phyloP scores from a whole-genome alignment of 768 basidiomycete genomes.

The Ramaria rubella region DNA sequence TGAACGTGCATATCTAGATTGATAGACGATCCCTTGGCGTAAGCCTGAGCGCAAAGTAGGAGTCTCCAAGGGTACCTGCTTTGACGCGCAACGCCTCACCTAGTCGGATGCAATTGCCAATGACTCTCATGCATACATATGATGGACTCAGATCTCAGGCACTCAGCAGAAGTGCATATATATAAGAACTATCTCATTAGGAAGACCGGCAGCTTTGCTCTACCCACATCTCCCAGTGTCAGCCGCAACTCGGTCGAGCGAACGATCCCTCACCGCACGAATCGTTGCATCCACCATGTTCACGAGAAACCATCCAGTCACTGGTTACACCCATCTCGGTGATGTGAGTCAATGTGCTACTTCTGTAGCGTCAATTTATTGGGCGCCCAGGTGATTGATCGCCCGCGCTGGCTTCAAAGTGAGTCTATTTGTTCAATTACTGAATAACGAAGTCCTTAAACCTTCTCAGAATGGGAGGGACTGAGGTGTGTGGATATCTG shows the following conservation, averaged over 20 bases:
- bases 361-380: neutral
- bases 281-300: conserved; percentile 13
- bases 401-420: conserved; percentile 9
- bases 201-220: too few species aligned
- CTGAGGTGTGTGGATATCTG: neutral
- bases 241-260: too few species aligned
- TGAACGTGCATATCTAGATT: too few species aligned
- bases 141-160: too few species aligned
- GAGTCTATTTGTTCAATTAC: neutral
- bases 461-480: conserved; percentile 2
- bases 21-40: too few species aligned
- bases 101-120: too few species aligned
- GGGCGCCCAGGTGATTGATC: neutral
- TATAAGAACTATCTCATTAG: too few species aligned
- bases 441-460: neutral
- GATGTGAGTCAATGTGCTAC: neutral
- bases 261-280: neutral
- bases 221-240: neutral
- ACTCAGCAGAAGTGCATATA: too few species aligned
- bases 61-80: too few species aligned
- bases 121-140: too few species aligned
- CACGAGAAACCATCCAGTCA: conserved; percentile 20
- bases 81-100: too few species aligned
- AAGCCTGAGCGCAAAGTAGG: too few species aligned
- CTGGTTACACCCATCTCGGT: conserved; percentile 5